These are phyloP conservation scores for Sherardia arvensis DNA, from an alignment of 257 asterid genomes.

Conservation along the genomic window DNA sequence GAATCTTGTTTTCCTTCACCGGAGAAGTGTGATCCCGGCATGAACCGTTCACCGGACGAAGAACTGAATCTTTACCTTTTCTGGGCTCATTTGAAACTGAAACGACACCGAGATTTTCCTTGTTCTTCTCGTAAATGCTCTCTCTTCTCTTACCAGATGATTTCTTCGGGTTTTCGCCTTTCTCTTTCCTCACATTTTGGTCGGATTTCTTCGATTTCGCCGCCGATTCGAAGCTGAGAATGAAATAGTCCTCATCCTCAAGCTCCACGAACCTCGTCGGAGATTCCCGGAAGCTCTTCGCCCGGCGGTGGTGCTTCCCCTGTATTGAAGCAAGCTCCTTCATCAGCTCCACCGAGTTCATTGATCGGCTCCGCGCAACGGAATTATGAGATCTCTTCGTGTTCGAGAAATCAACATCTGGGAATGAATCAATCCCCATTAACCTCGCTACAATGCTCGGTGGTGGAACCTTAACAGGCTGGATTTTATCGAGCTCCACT, in stretches of 20 bases:
- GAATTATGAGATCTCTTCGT: constrained; percentile 5
- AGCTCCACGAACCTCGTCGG: constrained; percentile 34
- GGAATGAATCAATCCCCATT: constrained; percentile 60
- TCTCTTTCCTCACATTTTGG: constrained; percentile 6
- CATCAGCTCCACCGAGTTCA: constrained; percentile 17
- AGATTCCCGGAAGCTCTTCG: constrained; percentile 25
- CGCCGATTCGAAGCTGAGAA: constrained; percentile 51
- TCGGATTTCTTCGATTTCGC: constrained; percentile 15
- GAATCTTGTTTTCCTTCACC: constrained; percentile 1
- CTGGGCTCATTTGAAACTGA: background rate
- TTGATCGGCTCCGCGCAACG: constrained; percentile 20
- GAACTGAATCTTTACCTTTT: constrained; percentile 20
- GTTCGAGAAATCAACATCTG: constrained; percentile 8
- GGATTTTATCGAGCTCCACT: background rate
- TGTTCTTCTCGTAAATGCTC: constrained; percentile 14
- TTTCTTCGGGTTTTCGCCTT: constrained; percentile 11
- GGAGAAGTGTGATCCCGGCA: background rate
- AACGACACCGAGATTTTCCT: constrained; percentile 26
- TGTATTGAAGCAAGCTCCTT: constrained; percentile 20
- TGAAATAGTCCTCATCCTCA: constrained; percentile 56
- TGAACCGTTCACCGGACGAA: constrained; percentile 13
- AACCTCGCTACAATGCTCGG: constrained; percentile 56
- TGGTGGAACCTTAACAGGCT: background rate
- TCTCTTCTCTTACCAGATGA: constrained; percentile 17
- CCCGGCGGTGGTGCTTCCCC: constrained; percentile 17